Evolutionary conservation across 306 rosid genomes (phyloP).

Genomic region (Prunus kanzakura): DNA sequence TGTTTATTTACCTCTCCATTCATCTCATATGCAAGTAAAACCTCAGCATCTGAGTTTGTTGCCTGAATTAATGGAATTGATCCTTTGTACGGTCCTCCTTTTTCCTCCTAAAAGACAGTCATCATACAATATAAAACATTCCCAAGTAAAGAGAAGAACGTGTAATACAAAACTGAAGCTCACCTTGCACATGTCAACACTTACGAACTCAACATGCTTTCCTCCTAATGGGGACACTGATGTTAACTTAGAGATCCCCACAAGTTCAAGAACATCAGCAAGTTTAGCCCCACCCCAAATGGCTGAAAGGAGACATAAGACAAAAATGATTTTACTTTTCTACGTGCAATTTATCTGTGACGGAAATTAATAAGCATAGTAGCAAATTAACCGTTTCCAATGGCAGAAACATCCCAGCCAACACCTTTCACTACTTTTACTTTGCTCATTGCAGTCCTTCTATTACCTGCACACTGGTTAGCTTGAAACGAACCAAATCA

Average conservation of each 20-base stretch:
- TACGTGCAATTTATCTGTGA: not conserved
- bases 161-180: not conserved
- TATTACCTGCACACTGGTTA: constrained; percentile 82
- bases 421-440: constrained; percentile 70
- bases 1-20: constrained; percentile 72
- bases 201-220: constrained; percentile 83
- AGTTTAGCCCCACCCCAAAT: constrained; percentile 87
- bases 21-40: constrained; percentile 92
- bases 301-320: constrained; percentile 42
- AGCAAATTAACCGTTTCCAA: constrained; percentile 67
- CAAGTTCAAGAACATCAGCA: constrained; percentile 79
- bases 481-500: constrained; percentile 21
- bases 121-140: not conserved
- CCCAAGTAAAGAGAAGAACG: not conserved
- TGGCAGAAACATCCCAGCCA: constrained; percentile 92
- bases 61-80: constrained; percentile 83
- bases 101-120: constrained; percentile 58
- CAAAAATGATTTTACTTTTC: not conserved
- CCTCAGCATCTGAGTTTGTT: constrained; percentile 83
- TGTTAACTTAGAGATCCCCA: constrained; percentile 63
- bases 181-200: constrained; percentile 85
- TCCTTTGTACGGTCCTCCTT: constrained; percentile 88
- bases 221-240: constrained; percentile 59
- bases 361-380: not conserved
- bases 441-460: constrained; percentile 95